Evolutionary conservation across 805 yeast species (phyloP).

Genomic region (Nakazawaea sp.): DNA sequence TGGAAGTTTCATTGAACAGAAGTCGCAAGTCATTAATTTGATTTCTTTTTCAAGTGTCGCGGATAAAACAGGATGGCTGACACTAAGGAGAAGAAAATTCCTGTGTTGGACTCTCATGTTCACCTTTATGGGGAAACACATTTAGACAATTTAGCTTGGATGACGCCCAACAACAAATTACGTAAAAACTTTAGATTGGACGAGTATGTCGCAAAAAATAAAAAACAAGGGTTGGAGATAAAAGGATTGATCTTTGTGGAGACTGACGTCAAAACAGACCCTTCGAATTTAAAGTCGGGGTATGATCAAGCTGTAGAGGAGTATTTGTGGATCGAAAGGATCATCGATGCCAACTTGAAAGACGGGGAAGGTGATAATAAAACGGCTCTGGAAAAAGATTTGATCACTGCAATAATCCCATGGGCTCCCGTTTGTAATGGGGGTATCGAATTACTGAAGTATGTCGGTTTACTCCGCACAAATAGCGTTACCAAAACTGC

Average conservation of each 20-base stretch:
- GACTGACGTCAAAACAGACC: conserved; percentile 22
- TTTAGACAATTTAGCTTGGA: conserved; percentile 24
- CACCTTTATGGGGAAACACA: conserved; percentile 25
- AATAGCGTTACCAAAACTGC: conserved; percentile 9
- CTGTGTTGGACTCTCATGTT: conserved; percentile 27
- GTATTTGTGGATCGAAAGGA: conserved; percentile 17
- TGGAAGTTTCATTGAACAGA: too few species aligned
- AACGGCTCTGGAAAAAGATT: conserved; percentile 9
- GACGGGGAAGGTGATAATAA: conserved; percentile 14
- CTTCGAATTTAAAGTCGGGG: conserved; percentile 14
- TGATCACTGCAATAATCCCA: conserved; percentile 28
- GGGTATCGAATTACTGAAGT: conserved; percentile 13
- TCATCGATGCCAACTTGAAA: conserved; percentile 1
- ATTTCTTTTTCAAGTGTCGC: too few species aligned
- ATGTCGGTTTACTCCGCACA: conserved; percentile 13
- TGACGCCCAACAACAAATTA: conserved; percentile 23
- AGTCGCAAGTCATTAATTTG: too few species aligned
- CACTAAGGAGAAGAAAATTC: not conserved
- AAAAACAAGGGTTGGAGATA: conserved; percentile 9
- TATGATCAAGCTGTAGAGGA: conserved; percentile 20
- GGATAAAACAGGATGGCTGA: too few species aligned
- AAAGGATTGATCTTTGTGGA: conserved; percentile 28
- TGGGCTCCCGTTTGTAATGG: conserved; percentile 39
- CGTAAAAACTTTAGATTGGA: conserved; percentile 18
- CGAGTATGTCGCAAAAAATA: conserved; percentile 18